A percentile compares a stretch with the other conserved stretches of the same genome.
These are phyloP conservation scores for Talaromyces trachyspermus DNA, from an alignment of 495 filamentous ascomycete species.

Conservation along the genomic window DNA sequence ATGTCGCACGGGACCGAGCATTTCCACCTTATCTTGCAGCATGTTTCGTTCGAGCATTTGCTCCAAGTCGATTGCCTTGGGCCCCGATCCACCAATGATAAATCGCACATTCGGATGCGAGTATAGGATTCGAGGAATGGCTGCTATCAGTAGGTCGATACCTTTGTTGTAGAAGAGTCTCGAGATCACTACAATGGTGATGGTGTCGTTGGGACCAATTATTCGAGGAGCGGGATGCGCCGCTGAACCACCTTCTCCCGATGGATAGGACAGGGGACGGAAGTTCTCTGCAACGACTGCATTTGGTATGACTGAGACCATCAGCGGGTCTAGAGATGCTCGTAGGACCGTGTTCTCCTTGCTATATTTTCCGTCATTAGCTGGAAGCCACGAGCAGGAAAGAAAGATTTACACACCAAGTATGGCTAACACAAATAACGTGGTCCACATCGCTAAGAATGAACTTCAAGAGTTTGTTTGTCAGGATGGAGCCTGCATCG, in stretches of 20 bases:
- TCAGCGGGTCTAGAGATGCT: conserved; percentile 87
- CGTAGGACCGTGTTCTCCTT: conserved; percentile 97
- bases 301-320: conserved; percentile 97
- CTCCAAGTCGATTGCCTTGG: conserved; percentile 94
- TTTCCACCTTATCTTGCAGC: conserved; percentile 86
- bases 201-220: conserved; percentile 73
- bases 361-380: too few species aligned
- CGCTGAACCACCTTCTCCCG: conserved; percentile 11
- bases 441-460: conserved; percentile 94
- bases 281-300: conserved; percentile 97
- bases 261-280: conserved; percentile 51
- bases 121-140: conserved; percentile 85
- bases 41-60: conserved; percentile 96
- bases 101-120: conserved; percentile 90
- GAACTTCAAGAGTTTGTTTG: conserved; percentile 96
- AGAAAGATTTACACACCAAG: conserved; percentile 83
- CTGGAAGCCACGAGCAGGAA: too few species aligned
- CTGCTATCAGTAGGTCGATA: conserved; percentile 87
- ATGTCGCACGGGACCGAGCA: conserved; percentile 86
- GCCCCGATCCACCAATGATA: conserved; percentile 90
- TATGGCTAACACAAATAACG: conserved; percentile 96
- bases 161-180: conserved; percentile 99
- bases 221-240: conserved; percentile 30
- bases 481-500: conserved; percentile 89
- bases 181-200: conserved; percentile 95